Conservation (phyloP, 495 filamentous ascomycete species). For the Podospora pseudocomata region DNA sequence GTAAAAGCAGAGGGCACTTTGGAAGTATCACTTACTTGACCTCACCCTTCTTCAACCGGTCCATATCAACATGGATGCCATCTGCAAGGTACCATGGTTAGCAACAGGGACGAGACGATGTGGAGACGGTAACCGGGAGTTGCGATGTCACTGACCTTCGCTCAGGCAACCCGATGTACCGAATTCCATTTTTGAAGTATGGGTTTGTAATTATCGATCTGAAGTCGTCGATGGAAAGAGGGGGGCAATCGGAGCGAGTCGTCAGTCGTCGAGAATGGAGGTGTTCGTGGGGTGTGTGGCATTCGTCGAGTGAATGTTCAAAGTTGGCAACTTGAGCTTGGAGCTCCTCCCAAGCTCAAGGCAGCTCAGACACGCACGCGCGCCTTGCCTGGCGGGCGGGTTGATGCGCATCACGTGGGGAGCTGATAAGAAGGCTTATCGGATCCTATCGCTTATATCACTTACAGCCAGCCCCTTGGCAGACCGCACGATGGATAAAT, state of each 20-base stretch:
- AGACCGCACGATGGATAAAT: neutral
- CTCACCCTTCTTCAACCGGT: slow-evolving; percentile 57
- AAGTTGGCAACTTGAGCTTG: slow-evolving; percentile 22
- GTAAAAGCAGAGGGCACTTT: neutral
- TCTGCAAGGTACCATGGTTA: slow-evolving; percentile 53
- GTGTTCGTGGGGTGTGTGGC: slow-evolving; percentile 13
- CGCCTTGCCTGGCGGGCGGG: slow-evolving; percentile 18
- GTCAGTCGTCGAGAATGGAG: slow-evolving; percentile 3
- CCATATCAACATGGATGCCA: slow-evolving; percentile 99
- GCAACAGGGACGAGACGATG: slow-evolving; percentile 4
- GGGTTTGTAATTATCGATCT: slow-evolving; percentile 13
- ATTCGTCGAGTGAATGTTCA: slow-evolving; percentile 18
- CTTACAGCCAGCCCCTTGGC: neutral
- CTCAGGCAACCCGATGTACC: slow-evolving; percentile 65
- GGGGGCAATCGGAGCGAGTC: neutral
- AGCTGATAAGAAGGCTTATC: slow-evolving; percentile 15
- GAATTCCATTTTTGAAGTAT: slow-evolving; percentile 49
- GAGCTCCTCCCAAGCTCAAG: slow-evolving; percentile 42
- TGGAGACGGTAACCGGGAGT: slow-evolving; percentile 10
- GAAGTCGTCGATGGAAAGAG: neutral
- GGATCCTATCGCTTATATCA: slow-evolving; percentile 17
- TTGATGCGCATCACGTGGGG: slow-evolving; percentile 25
- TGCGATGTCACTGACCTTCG: slow-evolving; percentile 54
- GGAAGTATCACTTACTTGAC: slow-evolving; percentile 62
- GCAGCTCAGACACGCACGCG: slow-evolving; percentile 45